Evolutionary conservation across 2,329 filamentous ascomycete species (phyloP), one percentile per base, ranked within the genome.

Genomic region (Alternaria alternata): DNA sequence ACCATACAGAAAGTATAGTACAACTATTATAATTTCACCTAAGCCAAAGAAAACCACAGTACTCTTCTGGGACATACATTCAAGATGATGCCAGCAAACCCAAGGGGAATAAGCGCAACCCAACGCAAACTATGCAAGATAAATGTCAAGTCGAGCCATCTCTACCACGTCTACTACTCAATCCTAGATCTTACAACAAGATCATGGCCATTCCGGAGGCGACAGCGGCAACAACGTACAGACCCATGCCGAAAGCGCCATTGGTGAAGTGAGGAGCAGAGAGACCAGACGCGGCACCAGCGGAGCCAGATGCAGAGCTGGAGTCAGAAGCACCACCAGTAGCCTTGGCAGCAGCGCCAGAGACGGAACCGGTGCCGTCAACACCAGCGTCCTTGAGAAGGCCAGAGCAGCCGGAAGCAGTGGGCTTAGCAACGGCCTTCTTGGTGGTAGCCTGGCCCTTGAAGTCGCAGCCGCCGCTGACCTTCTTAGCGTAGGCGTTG

Each of bases 381-480:
- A 86, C 81, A 70, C 88, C 90, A 59, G 90, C 91, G 65, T 87
- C 84, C 34, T 81, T 79, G 59, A 95, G 81, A 57, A 89, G 82
- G 48, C 79, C 70, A 53, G 80, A 75, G 85, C 92, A 94, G 57
- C 77, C 78, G 28, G 81, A 80, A 32, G 74, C 74, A 14, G 84
- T 79, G 34, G 82, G 81, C 47, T 80, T 71, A 48, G 83, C 76
- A 44, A 82, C 75, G 51, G 82, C 73, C 60, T 82, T 76, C 78
- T 85, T 85, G 55, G 85, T 81, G 59, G 82, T 81, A 49, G 89
- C 91, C 70, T 88, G 81, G 69, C 91, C 90, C 59, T 85, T 81
- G 80, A 94, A 94, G 82, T 88, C 83, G 77, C 92, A 96, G 32
- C 91, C 89, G 55, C 81, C 80, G 26, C 81, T 75, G 51, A 80